phyloP scores from a whole-genome alignment of 352 stramenopile genomes.

The Pythium diclinum region DNA sequence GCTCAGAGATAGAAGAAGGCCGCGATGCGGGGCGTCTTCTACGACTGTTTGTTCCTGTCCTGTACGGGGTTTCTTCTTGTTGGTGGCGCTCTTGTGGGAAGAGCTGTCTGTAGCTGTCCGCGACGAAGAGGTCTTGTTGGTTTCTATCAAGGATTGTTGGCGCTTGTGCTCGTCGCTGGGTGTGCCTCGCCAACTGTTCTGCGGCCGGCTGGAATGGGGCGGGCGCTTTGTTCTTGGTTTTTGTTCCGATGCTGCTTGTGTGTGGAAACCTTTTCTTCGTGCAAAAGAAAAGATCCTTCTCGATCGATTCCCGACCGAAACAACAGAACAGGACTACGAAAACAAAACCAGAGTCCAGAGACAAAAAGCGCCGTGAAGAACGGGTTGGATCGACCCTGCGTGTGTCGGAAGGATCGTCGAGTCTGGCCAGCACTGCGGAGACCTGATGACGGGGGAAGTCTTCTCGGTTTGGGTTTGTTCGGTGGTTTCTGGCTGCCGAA shows the following conservation, averaged over 20 bases:
- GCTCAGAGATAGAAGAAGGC: background rate
- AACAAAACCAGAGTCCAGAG: conserved; percentile 1
- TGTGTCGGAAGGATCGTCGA: background rate
- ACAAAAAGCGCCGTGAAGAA: background rate
- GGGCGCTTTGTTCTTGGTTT: conserved; percentile 2
- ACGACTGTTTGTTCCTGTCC: background rate
- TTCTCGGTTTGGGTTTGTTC: conserved; percentile 11
- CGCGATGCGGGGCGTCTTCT: background rate
- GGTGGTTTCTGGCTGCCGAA: background rate
- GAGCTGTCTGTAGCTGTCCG: background rate
- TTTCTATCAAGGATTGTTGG: background rate
- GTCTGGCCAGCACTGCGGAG: background rate
- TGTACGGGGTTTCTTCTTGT: background rate
- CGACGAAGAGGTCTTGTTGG: conserved; percentile 1
- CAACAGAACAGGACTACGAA: background rate
- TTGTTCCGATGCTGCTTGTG: background rate
- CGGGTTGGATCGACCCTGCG: background rate
- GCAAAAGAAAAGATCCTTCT: conserved; percentile 27
- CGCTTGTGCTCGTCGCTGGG: background rate
- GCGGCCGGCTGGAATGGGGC: background rate
- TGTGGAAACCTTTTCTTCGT: background rate
- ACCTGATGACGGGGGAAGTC: background rate
- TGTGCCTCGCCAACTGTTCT: background rate
- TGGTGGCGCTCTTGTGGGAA: background rate
- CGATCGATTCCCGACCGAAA: conserved; percentile 6